Conservation (phyloP, 352 stramenopile genomes). For the Phytophthora palmivora region DNA sequence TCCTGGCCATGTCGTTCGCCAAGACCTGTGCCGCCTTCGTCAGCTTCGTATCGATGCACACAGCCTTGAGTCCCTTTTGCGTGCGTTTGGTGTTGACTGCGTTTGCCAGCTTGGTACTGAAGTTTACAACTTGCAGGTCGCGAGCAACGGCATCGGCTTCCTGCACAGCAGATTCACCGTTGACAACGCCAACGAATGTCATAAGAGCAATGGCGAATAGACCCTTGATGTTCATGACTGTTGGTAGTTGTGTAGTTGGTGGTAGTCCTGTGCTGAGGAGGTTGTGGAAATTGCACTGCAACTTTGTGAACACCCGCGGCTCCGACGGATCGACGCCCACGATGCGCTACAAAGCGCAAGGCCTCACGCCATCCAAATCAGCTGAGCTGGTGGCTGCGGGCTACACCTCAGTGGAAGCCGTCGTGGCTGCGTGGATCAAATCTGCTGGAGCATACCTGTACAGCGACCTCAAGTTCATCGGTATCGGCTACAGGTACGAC, state of each 20-base stretch:
- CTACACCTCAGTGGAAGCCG: constrained; percentile 32
- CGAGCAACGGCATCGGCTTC: background rate
- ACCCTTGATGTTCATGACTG: background rate
- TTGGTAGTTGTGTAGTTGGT: background rate
- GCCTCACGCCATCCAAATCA: constrained; percentile 18
- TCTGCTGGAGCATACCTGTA: constrained; percentile 6
- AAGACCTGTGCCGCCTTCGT: constrained; percentile 31
- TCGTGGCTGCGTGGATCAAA: constrained; percentile 53
- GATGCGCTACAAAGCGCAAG: constrained; percentile 4
- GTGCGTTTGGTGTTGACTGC: constrained; percentile 48
- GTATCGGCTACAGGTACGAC: background rate
- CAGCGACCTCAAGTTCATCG: background rate
- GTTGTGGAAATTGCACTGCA: background rate
- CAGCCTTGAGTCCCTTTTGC: constrained; percentile 31
- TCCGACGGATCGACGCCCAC: background rate
- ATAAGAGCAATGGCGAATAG: background rate
- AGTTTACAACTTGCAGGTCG: constrained; percentile 28
- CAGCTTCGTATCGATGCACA: constrained; percentile 50
- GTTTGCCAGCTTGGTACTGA: constrained; percentile 39
- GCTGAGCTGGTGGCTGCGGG: constrained; percentile 51
- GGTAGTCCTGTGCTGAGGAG: too few relatives aligned
- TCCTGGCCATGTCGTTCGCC: constrained; percentile 33
- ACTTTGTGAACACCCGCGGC: constrained; percentile 28
- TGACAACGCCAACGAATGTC: background rate
- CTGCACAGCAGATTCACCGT: background rate